Conservation (phyloP, 139 green algal species). For the Volvox africanus region DNA sequence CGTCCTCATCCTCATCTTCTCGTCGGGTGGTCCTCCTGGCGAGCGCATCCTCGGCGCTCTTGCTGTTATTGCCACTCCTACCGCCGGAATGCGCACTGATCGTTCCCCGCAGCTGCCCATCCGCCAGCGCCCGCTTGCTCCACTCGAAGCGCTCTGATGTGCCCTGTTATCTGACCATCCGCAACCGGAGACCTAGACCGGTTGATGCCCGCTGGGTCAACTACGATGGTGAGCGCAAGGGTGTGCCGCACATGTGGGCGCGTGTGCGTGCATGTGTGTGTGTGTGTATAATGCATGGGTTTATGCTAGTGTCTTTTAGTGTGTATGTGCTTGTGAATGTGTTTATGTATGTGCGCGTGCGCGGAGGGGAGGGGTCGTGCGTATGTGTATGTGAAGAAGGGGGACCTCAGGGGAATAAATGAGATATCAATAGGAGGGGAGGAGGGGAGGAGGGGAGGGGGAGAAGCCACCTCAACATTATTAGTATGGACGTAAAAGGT, state of each 20-base stretch:
- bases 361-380: too few species aligned
- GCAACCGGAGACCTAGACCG: not conserved
- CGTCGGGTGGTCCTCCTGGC: slow-evolving; percentile 1
- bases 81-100: too few species aligned
- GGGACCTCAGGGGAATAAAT: too few species aligned
- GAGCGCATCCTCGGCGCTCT: not conserved
- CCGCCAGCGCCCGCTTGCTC: not conserved
- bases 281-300: too few species aligned
- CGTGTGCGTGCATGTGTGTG: not conserved
- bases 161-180: slow-evolving; percentile 16
- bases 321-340: too few species aligned
- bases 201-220: slow-evolving; percentile 40
- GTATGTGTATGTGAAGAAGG: too few species aligned
- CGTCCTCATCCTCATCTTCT: not conserved
- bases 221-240: slow-evolving; percentile 16
- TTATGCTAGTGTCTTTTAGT: too few species aligned
- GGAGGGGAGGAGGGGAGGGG: too few species aligned
- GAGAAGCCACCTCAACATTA: too few species aligned
- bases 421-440: too few species aligned
- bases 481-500: too few species aligned
- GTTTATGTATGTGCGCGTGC: too few species aligned
- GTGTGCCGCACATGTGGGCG: not conserved
- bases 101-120: not conserved
- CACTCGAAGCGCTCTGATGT: slow-evolving; percentile 6
- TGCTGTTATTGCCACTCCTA: not conserved